These are phyloP conservation scores for Paxillus involutus DNA, from an alignment of 768 basidiomycete species.

Conservation along the genomic window DNA sequence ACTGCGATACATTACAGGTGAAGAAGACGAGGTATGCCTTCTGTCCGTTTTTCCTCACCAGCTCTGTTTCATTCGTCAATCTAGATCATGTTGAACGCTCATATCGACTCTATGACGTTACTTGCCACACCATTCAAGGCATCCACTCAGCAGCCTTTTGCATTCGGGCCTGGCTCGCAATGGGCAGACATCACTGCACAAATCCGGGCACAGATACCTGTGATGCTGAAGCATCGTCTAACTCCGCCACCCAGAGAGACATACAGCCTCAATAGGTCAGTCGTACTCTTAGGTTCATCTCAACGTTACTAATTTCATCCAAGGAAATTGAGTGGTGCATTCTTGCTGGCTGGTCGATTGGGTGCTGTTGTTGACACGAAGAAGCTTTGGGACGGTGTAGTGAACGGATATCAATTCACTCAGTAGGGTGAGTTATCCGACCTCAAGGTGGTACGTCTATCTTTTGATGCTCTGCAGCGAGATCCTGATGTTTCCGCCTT, in stretches of 20 bases:
- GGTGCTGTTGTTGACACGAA: conserved; percentile 55
- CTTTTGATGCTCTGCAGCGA: too few relatives aligned
- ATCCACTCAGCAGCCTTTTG: conserved; percentile 65
- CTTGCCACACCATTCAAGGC: conserved; percentile 83
- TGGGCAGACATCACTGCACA: conserved; percentile 75
- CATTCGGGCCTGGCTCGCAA: conserved; percentile 65
- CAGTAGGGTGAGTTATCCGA: neutral
- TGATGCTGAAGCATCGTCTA: conserved; percentile 85
- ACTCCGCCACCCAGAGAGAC: conserved; percentile 95
- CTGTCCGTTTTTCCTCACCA: neutral
- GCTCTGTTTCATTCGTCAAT: neutral
- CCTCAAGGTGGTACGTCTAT: too few relatives aligned
- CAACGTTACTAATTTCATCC: neutral
- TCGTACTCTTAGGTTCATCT: neutral
- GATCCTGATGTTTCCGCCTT: too few relatives aligned
- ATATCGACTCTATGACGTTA: conserved; percentile 78
- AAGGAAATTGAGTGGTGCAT: conserved; percentile 79
- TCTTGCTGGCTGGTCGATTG: conserved; percentile 75
- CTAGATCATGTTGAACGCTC: conserved; percentile 81
- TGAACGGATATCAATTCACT: conserved; percentile 27
- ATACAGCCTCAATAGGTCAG: conserved; percentile 87
- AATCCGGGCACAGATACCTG: conserved; percentile 80
- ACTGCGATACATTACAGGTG: conserved; percentile 87
- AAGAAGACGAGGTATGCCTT: conserved; percentile 71
- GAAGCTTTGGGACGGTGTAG: conserved; percentile 72